Percentiles rank a stretch among this genome's conserved stretches.
Conservation (phyloP, 116 monocot species). For the Posidonia oceanica region DNA sequence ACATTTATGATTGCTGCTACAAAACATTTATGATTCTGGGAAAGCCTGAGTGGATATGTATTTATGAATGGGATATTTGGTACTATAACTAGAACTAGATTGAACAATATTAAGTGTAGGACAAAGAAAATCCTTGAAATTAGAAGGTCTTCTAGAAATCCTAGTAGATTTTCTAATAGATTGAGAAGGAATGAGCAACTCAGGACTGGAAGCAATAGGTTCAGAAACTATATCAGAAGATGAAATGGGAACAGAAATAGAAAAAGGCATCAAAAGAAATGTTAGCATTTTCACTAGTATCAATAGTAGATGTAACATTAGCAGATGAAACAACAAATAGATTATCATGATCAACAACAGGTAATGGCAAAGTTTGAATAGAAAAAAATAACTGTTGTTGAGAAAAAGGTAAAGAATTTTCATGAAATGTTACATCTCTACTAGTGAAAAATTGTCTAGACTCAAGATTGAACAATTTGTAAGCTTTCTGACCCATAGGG, state of each 20-base stretch:
- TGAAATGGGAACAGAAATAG: background rate
- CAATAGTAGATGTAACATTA: no score
- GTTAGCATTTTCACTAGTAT: no score
- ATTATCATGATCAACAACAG: no score
- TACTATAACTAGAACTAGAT: no score
- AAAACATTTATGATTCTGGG: background rate
- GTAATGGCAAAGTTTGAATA: no score
- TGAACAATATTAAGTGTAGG: background rate
- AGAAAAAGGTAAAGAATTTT: background rate
- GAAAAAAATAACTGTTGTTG: background rate
- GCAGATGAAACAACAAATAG: no score
- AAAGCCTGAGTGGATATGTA: background rate
- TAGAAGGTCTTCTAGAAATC: background rate
- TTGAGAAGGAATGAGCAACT: background rate
- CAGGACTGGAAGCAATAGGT: background rate
- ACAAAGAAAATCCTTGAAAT: background rate
- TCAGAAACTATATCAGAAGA: background rate
- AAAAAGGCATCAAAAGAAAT: no score
- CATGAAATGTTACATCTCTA: background rate
- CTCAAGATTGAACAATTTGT: background rate
- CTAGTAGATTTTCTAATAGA: background rate
- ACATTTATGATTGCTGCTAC: no score
- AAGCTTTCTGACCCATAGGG: background rate
- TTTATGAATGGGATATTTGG: background rate
- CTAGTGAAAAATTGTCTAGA: background rate